Evolutionary conservation across 352 stramenopile genomes (phyloP).

Genomic region (Pythium phragmitis): DNA sequence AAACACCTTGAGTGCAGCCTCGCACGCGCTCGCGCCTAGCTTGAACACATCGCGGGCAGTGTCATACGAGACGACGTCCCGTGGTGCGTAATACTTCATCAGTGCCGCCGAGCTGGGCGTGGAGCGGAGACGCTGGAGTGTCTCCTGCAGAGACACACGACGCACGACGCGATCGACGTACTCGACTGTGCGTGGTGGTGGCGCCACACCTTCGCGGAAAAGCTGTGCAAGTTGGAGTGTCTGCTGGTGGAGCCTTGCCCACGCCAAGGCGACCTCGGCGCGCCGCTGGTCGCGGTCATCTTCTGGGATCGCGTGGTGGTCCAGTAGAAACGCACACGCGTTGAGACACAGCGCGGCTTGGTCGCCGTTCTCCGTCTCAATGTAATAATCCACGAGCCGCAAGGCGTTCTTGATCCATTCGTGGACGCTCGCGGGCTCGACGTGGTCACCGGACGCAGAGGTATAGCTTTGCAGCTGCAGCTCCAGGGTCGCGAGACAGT

Average conservation of each 20-base stretch:
- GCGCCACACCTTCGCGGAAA: slow-evolving; percentile 13
- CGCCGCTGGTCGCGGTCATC: slow-evolving; percentile 29
- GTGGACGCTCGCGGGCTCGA: slow-evolving; percentile 24
- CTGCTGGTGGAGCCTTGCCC: slow-evolving; percentile 49
- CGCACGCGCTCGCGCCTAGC: slow-evolving; percentile 45
- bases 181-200: slow-evolving; percentile 7
- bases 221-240: slow-evolving; percentile 42
- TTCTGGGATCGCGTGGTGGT: slow-evolving; percentile 15
- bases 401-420: slow-evolving; percentile 64
- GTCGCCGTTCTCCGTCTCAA: slow-evolving; percentile 42
- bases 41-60: slow-evolving; percentile 65
- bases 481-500: slow-evolving; percentile 65
- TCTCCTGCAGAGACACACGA: slow-evolving; percentile 8
- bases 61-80: slow-evolving; percentile 42
- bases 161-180: slow-evolving; percentile 19
- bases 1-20: slow-evolving; percentile 41
- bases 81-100: slow-evolving; percentile 33
- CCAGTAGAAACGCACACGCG: slow-evolving; percentile 44
- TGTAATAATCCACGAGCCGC: slow-evolving; percentile 60
- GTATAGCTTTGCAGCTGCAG: slow-evolving; percentile 40
- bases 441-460: neutral
- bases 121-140: neutral
- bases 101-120: neutral
- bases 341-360: slow-evolving; percentile 49
- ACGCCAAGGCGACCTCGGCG: slow-evolving; percentile 49